Evolutionary conservation across 805 yeast species (phyloP).

Genomic region (Starmerella geochares): DNA sequence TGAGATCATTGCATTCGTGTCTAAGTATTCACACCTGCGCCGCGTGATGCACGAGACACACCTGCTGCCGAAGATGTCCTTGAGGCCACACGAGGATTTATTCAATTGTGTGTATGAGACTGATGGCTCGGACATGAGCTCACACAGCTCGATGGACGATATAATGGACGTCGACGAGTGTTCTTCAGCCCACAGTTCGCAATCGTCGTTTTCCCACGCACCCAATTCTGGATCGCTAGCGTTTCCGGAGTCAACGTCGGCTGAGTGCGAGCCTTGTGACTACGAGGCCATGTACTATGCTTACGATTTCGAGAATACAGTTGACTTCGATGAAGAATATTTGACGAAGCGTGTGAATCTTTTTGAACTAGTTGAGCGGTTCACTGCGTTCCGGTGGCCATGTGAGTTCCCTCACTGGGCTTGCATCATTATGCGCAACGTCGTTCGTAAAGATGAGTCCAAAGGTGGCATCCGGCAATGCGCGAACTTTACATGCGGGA

Average conservation of each 20-base stretch:
- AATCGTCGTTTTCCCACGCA: background rate
- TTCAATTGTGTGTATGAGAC: constrained; percentile 8
- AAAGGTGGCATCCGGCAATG: constrained; percentile 85
- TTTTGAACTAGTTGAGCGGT: constrained; percentile 86
- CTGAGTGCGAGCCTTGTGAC: background rate
- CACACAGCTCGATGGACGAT: constrained; percentile 4
- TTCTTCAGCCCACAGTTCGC: constrained; percentile 1
- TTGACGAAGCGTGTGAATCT: constrained; percentile 44
- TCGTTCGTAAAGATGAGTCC: constrained; percentile 77
- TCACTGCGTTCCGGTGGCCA: constrained; percentile 59
- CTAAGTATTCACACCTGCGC: constrained; percentile 77
- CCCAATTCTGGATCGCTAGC: background rate
- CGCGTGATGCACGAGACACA: constrained; percentile 64
- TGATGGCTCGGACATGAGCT: constrained; percentile 8
- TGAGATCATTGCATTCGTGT: constrained; percentile 82
- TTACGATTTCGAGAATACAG: constrained; percentile 30
- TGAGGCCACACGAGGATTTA: constrained; percentile 26
- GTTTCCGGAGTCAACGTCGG: background rate
- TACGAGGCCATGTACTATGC: constrained; percentile 7
- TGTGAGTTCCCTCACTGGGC: constrained; percentile 92
- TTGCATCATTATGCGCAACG: constrained; percentile 93
- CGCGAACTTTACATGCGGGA: constrained; percentile 85
- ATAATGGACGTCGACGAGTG: constrained; percentile 2
- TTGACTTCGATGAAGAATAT: constrained; percentile 39
- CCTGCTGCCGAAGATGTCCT: constrained; percentile 59